phyloP scores from a whole-genome alignment of 768 basidiomycete genomes.

The Holtermanniella nyarrowii region DNA sequence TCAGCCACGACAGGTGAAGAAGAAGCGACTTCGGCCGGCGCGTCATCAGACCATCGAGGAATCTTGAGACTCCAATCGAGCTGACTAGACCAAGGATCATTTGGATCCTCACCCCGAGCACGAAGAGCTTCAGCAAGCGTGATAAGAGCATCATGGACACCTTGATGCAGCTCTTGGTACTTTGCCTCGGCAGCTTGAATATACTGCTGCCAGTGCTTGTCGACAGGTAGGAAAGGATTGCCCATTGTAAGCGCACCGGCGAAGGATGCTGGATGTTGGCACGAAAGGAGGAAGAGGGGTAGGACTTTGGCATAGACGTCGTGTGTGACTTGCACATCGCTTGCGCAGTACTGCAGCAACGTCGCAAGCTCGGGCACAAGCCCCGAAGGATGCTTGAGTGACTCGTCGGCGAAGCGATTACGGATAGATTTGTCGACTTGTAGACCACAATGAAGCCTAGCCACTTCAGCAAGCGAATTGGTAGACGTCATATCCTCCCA shows the following conservation, averaged over 20 bases:
- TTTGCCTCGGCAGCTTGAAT: slow-evolving; percentile 63
- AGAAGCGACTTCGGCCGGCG: background rate
- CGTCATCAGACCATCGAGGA: slow-evolving; percentile 32
- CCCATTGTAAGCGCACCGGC: slow-evolving; percentile 87
- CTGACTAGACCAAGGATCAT: slow-evolving; percentile 77
- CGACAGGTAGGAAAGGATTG: slow-evolving; percentile 78
- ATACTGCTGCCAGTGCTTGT: slow-evolving; percentile 80
- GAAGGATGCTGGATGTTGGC: slow-evolving; percentile 87
- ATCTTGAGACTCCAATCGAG: slow-evolving; percentile 88
- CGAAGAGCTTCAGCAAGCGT: slow-evolving; percentile 57
- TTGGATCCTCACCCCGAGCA: slow-evolving; percentile 49
- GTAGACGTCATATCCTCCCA: slow-evolving; percentile 92
- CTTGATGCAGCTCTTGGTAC: slow-evolving; percentile 60
- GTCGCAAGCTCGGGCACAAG: slow-evolving; percentile 58
- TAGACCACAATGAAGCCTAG: slow-evolving; percentile 75
- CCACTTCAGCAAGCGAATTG: slow-evolving; percentile 87
- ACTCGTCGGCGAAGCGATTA: slow-evolving; percentile 47
- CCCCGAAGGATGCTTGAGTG: slow-evolving; percentile 58
- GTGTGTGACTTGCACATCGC: slow-evolving; percentile 76
- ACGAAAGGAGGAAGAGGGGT: slow-evolving; percentile 68
- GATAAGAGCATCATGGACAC: slow-evolving; percentile 53
- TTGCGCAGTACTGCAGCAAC: slow-evolving; percentile 74
- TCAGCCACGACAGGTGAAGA: too few species aligned
- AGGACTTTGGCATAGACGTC: slow-evolving; percentile 64
- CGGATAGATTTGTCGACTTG: slow-evolving; percentile 66